phyloP scores from a whole-genome alignment of 1,284 basidiomycete genomes.

The Cutaneotrichosporon sp. region DNA sequence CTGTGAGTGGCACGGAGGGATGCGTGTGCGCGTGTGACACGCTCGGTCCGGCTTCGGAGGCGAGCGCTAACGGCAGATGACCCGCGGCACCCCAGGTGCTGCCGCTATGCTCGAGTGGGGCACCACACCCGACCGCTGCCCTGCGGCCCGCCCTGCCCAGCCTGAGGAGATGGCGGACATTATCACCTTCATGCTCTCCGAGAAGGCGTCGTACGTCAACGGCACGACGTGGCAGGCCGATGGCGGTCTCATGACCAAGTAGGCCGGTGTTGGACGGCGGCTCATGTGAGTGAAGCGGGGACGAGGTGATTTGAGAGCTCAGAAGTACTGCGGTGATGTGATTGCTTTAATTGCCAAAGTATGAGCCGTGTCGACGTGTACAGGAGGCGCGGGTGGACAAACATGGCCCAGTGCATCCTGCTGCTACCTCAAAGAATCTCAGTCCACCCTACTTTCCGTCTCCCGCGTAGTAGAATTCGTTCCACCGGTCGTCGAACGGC shows the following conservation, averaged over 20 bases:
- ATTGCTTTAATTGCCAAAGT: too few species aligned
- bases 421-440: background rate
- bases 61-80: conserved; percentile 10
- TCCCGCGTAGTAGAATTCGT: conserved; percentile 9
- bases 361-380: too few species aligned
- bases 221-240: conserved; percentile 39
- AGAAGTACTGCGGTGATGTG: too few species aligned
- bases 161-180: conserved; percentile 41
- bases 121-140: background rate
- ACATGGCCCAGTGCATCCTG: too few species aligned
- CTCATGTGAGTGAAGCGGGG: too few species aligned
- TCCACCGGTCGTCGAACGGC: conserved; percentile 21
- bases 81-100: conserved; percentile 18
- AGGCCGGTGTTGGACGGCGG: too few species aligned
- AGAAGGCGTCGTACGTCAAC: conserved; percentile 39
- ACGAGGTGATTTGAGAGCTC: too few species aligned
- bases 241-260: conserved; percentile 28
- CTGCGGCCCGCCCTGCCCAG: conserved; percentile 32
- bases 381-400: too few species aligned
- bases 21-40: conserved; percentile 27
- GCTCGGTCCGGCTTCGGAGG: too few species aligned
- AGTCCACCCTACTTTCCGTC: background rate
- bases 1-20: conserved; percentile 3
- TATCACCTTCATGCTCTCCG: conserved; percentile 33
- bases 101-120: background rate